phyloP scores from a whole-genome alignment of 2,329 filamentous ascomycete genomes.

The Scedosporium minutisporum region DNA sequence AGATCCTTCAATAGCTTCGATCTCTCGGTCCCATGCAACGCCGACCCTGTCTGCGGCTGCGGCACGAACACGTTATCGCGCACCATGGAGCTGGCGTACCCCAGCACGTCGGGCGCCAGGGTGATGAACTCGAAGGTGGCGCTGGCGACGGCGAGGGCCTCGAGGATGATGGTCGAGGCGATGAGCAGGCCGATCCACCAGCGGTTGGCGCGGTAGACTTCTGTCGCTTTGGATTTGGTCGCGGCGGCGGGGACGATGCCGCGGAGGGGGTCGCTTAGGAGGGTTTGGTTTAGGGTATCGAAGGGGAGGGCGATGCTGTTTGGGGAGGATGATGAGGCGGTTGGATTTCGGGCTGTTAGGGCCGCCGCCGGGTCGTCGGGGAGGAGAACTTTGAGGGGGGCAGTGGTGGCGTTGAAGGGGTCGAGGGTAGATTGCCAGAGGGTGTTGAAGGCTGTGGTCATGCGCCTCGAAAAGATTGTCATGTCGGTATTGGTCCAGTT shows the following conservation, averaged over 20 bases:
- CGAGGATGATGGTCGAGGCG: neutral
- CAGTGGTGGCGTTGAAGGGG: neutral
- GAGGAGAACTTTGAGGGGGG: neutral
- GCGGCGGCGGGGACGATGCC: neutral
- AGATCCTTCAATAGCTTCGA: neutral
- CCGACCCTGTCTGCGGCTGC: neutral
- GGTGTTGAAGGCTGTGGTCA: conserved; percentile 5
- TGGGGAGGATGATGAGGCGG: too few species aligned
- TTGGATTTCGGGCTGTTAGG: neutral
- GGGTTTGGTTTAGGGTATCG: neutral
- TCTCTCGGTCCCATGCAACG: neutral
- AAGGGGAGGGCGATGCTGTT: neutral
- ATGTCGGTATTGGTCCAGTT: neutral
- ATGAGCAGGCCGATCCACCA: neutral
- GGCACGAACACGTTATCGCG: neutral
- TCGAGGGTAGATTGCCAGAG: conserved; percentile 1
- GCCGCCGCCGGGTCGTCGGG: neutral
- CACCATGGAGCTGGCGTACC: conserved; percentile 5
- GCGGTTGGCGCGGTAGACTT: neutral
- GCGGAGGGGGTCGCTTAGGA: neutral
- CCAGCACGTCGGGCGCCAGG: neutral
- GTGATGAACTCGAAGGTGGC: neutral
- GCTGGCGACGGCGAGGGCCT: neutral
- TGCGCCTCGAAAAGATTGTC: neutral
- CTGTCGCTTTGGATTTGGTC: neutral